Base-by-base conservation (phyloP, 768 basidiomycete species). In the Podaxis sp. region DNA sequence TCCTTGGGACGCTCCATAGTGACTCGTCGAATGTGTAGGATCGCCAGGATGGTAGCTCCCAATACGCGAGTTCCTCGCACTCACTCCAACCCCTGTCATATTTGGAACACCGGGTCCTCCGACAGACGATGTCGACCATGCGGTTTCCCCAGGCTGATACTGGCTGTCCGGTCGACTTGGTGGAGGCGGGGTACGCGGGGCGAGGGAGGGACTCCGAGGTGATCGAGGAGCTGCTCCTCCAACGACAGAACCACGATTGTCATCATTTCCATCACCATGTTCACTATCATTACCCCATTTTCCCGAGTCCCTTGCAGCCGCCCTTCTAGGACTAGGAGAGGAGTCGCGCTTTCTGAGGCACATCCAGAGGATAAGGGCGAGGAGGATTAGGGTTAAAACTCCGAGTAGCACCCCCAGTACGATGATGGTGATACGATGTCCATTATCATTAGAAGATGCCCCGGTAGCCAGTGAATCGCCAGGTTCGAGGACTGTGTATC, bases 401-500 rank as follows among this genome's bases (percentile, higher is more conserved):
- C 54, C 61, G 5, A 62, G 33, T 6, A 56, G 24, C 1, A 33
- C 37, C 3, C 30, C 61, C n/a, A 62, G 38, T 11, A 30, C 61
- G 22, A 62, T 62, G 54, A 56, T 37, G 48, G 40, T 13, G 5
- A 51, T 53, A 26, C 22, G 61, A 28, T 56, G 15, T 10, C 37
- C 50, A 30, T 53, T 20, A n/a, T 40, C 33, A 28, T 38, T 22
- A 41, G 13, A 30, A 3, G 51, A 52, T 10, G 7, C 33, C 7
- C 22, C 4, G 3, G 8, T 6, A 17, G 38, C 8, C 11, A n/a
- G n/a, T 26, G 64, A 33, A 62, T 71, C 72, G 11, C 53, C 65
- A 15, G 66, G 33, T 22, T 71, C 70, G 49, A 69, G 57, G 17
- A 59, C 63, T 20, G 70, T 73, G 54, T 70, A 75, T 51, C 74